These are phyloP conservation scores for Pseudonitzschia pungens DNA, from an alignment of 108 stramenopile genomes.

Conservation along the genomic window DNA sequence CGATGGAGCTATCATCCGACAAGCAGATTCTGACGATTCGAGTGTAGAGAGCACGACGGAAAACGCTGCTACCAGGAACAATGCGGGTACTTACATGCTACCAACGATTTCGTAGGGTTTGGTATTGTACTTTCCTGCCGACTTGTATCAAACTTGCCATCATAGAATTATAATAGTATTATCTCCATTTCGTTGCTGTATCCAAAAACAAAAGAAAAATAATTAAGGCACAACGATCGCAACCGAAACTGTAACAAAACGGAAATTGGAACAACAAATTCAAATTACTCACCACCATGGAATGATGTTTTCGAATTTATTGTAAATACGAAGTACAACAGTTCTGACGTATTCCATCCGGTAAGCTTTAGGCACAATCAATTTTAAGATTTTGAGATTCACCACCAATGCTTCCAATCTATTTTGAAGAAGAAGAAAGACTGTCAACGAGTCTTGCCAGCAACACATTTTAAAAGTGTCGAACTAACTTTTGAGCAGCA, in stretches of 20 bases:
- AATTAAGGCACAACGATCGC: background rate
- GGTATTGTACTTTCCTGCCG: background rate
- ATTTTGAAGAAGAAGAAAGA: too few species aligned
- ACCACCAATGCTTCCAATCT: too few species aligned
- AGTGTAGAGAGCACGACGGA: constrained; percentile 30
- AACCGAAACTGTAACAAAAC: background rate
- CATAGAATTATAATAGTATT: background rate
- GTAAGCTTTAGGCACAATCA: too few species aligned
- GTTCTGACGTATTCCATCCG: too few species aligned
- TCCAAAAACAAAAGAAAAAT: background rate
- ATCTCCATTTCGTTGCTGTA: background rate
- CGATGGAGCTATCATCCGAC: constrained; percentile 66
- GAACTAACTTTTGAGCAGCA: too few species aligned
- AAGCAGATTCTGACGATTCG: constrained; percentile 58
- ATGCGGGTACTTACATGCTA: constrained; percentile 45
- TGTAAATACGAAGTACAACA: too few species aligned
- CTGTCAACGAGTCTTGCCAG: too few species aligned
- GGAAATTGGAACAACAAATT: too few species aligned
- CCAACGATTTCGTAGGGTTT: constrained; percentile 36
- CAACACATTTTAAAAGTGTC: too few species aligned
- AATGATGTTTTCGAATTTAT: too few species aligned
- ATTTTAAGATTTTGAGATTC: too few species aligned
- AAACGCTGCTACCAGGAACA: constrained; percentile 20
- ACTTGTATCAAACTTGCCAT: background rate
- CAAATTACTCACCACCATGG: too few species aligned